phyloP scores from a whole-genome alignment of 2,329 filamentous ascomycete genomes.

The Penicillium expansum region DNA sequence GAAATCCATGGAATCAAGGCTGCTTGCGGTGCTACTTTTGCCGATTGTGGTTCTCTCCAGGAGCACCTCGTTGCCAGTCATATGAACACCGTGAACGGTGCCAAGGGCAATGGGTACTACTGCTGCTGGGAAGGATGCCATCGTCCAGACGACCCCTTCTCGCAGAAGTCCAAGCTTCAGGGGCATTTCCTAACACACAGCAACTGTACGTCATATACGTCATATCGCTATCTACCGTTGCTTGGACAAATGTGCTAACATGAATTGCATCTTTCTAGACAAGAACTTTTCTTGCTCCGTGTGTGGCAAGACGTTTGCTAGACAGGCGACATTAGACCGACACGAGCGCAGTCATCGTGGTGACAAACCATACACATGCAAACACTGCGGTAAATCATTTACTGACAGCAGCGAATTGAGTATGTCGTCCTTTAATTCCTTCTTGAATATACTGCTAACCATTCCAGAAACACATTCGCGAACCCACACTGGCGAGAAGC shows the following conservation, averaged over 20 bases:
- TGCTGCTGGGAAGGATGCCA: conserved; percentile 46
- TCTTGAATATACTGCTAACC: conserved; percentile 17
- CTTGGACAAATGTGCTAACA: conserved; percentile 3
- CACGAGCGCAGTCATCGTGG: conserved; percentile 46
- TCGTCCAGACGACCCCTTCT: conserved; percentile 44
- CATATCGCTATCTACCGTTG: background rate
- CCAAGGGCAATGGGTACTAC: conserved; percentile 44
- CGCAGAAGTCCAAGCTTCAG: conserved; percentile 46
- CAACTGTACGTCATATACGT: conserved; percentile 34
- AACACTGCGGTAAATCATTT: conserved; percentile 43
- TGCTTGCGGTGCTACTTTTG: conserved; percentile 38
- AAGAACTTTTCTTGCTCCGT: conserved; percentile 44
- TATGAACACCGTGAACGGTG: conserved; percentile 38
- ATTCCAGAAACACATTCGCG: conserved; percentile 43
- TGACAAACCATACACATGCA: conserved; percentile 44
- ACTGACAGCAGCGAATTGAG: conserved; percentile 47
- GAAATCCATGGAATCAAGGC: conserved; percentile 26
- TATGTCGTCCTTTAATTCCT: conserved; percentile 20
- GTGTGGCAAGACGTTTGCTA: conserved; percentile 43
- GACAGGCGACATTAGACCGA: conserved; percentile 44
- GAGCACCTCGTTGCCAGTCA: conserved; percentile 40
- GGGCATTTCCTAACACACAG: conserved; percentile 47
- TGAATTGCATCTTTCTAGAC: conserved; percentile 23
- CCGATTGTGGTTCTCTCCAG: conserved; percentile 38
- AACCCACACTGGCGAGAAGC: conserved; percentile 45